phyloP scores from a whole-genome alignment of 768 basidiomycete species.

The Cubamyces sp. region DNA sequence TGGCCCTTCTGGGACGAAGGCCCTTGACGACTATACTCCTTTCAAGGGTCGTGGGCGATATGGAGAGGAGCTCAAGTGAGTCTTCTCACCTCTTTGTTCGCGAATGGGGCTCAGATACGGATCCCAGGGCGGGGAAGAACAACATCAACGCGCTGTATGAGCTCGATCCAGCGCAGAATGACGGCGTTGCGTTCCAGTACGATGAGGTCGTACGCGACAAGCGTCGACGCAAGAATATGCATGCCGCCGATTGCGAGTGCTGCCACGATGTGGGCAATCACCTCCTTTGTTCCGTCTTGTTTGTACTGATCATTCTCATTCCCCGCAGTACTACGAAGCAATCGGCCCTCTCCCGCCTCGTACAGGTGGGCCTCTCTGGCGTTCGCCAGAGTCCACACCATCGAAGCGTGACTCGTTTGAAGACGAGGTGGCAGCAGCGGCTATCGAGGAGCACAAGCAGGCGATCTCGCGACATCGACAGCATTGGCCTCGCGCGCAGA shows the following conservation, averaged over 20 bases:
- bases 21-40: slow-evolving; percentile 21
- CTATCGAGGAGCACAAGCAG: slow-evolving; percentile 60
- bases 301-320: background rate
- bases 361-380: slow-evolving; percentile 74
- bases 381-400: slow-evolving; percentile 46
- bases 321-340: slow-evolving; percentile 74
- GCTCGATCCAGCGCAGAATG: slow-evolving; percentile 68
- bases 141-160: slow-evolving; percentile 69
- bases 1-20: background rate
- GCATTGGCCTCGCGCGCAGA: slow-evolving; percentile 69
- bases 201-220: slow-evolving; percentile 77
- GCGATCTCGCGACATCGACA: slow-evolving; percentile 73
- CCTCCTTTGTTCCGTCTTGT: slow-evolving; percentile 28
- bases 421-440: slow-evolving; percentile 32
- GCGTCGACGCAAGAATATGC: slow-evolving; percentile 63
- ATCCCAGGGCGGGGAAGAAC: slow-evolving; percentile 38
- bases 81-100: slow-evolving; percentile 42
- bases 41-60: slow-evolving; percentile 31
- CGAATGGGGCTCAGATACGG: slow-evolving; percentile 42
- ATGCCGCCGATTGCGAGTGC: slow-evolving; percentile 81
- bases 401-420: slow-evolving; percentile 26
- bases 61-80: slow-evolving; percentile 17
- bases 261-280: slow-evolving; percentile 68
- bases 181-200: slow-evolving; percentile 67
- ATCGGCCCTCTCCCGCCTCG: slow-evolving; percentile 72